Conservation (phyloP, 371 early-diverging fungal genomes). For the Mortierella sp. region DNA sequence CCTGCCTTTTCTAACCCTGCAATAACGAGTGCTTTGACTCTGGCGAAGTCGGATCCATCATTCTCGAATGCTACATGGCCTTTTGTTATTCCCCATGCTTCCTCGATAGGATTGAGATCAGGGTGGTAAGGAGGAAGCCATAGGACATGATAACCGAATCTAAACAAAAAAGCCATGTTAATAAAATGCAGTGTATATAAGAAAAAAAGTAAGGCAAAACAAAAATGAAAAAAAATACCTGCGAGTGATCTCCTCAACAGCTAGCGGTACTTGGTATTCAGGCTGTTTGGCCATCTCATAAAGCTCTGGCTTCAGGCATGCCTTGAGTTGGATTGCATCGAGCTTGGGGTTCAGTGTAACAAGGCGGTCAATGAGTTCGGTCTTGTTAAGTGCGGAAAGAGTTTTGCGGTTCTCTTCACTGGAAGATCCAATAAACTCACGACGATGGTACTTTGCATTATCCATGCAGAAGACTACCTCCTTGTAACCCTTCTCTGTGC, state of each 20-base stretch:
- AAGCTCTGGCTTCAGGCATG: conserved; percentile 4
- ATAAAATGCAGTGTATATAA: too few relatives aligned
- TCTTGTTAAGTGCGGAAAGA: not conserved
- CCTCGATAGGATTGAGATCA: conserved; percentile 21
- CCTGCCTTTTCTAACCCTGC: not conserved
- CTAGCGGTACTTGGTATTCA: not conserved
- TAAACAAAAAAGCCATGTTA: not conserved
- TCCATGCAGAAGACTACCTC: conserved; percentile 8
- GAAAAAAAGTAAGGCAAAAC: too few relatives aligned
- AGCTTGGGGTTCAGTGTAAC: not conserved
- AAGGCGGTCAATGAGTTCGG: not conserved
- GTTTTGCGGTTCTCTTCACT: too few relatives aligned
- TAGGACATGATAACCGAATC: conserved; percentile 17
- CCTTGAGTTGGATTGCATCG: too few relatives aligned
- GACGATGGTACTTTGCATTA: conserved; percentile 12
- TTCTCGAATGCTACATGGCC: conserved; percentile 16
- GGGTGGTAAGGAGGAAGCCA: conserved; percentile 28
- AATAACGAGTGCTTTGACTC: not conserved
- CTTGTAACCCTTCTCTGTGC: not conserved
- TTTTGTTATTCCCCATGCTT: conserved; percentile 22
- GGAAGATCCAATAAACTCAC: too few relatives aligned
- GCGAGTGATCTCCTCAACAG: conserved; percentile 7
- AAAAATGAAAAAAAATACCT: too few relatives aligned
- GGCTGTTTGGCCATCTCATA: conserved; percentile 1
- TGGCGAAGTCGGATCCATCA: conserved; percentile 4